Base-by-base conservation (phyloP, 495 filamentous ascomycete genomes). In the Jackrogersella multiformis region DNA sequence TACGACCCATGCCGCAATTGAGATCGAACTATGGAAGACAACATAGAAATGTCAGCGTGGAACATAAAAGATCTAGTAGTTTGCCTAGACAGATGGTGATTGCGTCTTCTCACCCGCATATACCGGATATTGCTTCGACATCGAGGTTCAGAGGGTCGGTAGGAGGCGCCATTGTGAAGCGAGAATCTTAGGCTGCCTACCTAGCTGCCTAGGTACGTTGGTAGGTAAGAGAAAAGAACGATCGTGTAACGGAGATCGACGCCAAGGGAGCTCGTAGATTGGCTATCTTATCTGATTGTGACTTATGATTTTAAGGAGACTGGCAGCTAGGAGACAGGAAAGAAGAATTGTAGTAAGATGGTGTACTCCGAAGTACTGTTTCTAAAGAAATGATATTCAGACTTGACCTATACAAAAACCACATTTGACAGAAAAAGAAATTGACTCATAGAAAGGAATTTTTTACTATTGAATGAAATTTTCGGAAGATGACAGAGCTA, bases 1-100 rank as follows among this genome's bases (percentile, higher is more conserved):
- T 24, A 97, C 93, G 16, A 99, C 90, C 95, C 95, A 99, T 73
- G 93, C 97, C 42, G 94, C 93, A 70, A 99, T 97, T 21, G 92
- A 95, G 65, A 99, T 93, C 2, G 94, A 97, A 7, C 91, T 94
- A 64, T 32, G 59, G 26, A 46, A 65, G 16, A 28, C 13, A 18
- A 35, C 9, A 20, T 4, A 26, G 13, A 6, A 45, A n/a, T 39
- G 34, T 56, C n/a, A 38, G 56, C 23, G 10, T 18, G 32, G 9
- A 41, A 26, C 24, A 12, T 32, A 36, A 8, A 1, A 2, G n/a
- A n/a, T n/a, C 20, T 8, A 32, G 10, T 4, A 18, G 0, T 42
- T 28, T 32, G 15, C 7, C 34, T 15, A 41, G 24, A 23, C 2
- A 7, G 7, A 16, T 34, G 41, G 13, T 55, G 28, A 36, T 10